Base-by-base conservation (phyloP, 495 filamentous ascomycete species). In the Evernia prunastri region DNA sequence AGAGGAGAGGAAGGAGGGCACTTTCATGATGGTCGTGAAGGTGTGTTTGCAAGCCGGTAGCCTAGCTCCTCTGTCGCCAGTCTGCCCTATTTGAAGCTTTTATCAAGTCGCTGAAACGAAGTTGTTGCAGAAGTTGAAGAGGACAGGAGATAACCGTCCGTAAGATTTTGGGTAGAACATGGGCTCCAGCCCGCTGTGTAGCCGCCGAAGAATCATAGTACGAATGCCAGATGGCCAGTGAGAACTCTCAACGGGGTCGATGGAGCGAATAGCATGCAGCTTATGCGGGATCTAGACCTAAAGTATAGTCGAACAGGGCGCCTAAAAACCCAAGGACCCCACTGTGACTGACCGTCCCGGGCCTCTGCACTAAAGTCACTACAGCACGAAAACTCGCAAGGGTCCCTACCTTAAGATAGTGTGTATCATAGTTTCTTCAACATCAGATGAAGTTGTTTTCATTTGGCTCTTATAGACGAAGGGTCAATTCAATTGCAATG, bases 131-230 rank as follows among this genome's bases (percentile, higher is more conserved):
- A 59, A 6, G 43, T 59, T 40, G 60, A 66, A 20, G 56, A 33
- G 23, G 54, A 63, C 65, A 63, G 65, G 60, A 63, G 51, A 42
- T 63, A 23, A 20, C 53, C 20, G 54, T 10, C 17, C 40, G 56
- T 31, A 31, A 58, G 54, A 66, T 58, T 29, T 47, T 37, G 65
- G 33, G 60, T 27, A 54, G 65, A 65, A 54, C 45, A 43, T 47
- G 61, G 49, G 35, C 37, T 62, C 13, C 15, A 47, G 54, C 61
- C 57, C 61, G 56, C 36, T 39, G 58, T 63, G 37, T 68, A 68
- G 63, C 63, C 66, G 66, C 66, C 58, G 57, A 62, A 51, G 58
- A 60, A 64, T 63, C 36, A 56, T 56, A 37, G 45, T 40, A 49
- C 27, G 51, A 51, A 33, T 3, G 27, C 42, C 45, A 25, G 31